Evolutionary conservation across 495 filamentous ascomycete genomes (phyloP).

Genomic region (Chaetomium fimeti): DNA sequence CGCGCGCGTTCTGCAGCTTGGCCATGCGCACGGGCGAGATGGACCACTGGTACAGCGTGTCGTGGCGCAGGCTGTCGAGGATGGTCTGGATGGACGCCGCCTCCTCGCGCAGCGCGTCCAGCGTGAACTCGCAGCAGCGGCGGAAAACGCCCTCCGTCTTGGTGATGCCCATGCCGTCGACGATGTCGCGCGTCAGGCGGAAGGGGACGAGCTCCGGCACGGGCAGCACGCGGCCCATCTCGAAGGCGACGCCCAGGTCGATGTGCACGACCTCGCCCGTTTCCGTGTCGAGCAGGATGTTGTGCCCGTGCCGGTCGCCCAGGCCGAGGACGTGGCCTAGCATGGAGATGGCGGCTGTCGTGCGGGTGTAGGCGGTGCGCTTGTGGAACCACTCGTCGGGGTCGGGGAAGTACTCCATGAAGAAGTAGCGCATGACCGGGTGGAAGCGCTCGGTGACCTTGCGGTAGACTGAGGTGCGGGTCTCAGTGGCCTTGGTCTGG

Average conservation of each 20-base stretch:
- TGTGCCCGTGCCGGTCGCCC: constrained; percentile 95
- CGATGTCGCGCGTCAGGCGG: constrained; percentile 88
- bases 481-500: constrained; percentile 63
- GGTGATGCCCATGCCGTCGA: constrained; percentile 95
- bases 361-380: constrained; percentile 84
- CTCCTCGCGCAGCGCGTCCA: constrained; percentile 89
- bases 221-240: constrained; percentile 87
- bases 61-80: constrained; percentile 90
- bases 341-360: constrained; percentile 91
- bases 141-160: constrained; percentile 94
- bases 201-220: constrained; percentile 96
- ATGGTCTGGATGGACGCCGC: constrained; percentile 96
- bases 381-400: constrained; percentile 94
- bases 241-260: constrained; percentile 93
- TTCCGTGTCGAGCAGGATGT: constrained; percentile 86
- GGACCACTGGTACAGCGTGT: constrained; percentile 94
- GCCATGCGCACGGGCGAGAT: constrained; percentile 83
- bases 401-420: constrained; percentile 89
- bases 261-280: constrained; percentile 96
- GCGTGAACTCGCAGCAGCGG: constrained; percentile 93
- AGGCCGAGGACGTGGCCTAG: constrained; percentile 90
- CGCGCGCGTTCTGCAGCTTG: constrained; percentile 55
- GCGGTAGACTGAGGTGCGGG: constrained; percentile 70
- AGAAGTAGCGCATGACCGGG: constrained; percentile 95
- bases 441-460: constrained; percentile 76